A percentile compares a stretch with the other conserved stretches of the same genome.
These are phyloP conservation scores for Talinum fruticosum DNA, from an alignment of 148 eudicot species.

Conservation along the genomic window DNA sequence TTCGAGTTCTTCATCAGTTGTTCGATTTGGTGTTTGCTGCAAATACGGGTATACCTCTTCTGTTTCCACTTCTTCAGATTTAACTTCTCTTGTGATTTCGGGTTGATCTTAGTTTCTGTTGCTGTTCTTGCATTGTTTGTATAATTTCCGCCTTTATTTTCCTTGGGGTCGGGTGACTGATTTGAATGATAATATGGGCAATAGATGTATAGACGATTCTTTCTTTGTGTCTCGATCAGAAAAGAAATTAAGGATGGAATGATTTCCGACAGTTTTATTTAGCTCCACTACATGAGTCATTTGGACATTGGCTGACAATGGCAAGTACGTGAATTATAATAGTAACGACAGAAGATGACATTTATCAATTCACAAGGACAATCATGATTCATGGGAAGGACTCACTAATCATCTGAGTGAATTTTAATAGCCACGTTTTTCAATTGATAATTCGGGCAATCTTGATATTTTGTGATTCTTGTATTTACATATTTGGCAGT, in stretches of 20 bases:
- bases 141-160: too few relatives aligned
- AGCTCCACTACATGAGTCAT: not conserved
- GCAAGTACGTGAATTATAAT: not conserved
- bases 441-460: not conserved
- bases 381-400: not conserved
- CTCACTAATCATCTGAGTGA: not conserved
- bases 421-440: not conserved
- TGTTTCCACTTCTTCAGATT: not conserved
- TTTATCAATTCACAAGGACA: not conserved
- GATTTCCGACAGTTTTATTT: too few relatives aligned
- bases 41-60: not conserved
- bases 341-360: not conserved
- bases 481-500: too few relatives aligned
- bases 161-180: too few relatives aligned
- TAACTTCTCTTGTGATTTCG: not conserved
- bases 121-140: too few relatives aligned
- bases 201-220: too few relatives aligned
- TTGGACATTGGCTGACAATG: not conserved
- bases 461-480: not conserved
- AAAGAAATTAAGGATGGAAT: not conserved
- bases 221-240: too few relatives aligned
- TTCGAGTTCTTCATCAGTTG: not conserved
- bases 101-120: too few relatives aligned
- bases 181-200: too few relatives aligned
- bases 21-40: not conserved